Conservation (phyloP, 2,329 filamentous ascomycete genomes). For the Penicillium sp. region DNA sequence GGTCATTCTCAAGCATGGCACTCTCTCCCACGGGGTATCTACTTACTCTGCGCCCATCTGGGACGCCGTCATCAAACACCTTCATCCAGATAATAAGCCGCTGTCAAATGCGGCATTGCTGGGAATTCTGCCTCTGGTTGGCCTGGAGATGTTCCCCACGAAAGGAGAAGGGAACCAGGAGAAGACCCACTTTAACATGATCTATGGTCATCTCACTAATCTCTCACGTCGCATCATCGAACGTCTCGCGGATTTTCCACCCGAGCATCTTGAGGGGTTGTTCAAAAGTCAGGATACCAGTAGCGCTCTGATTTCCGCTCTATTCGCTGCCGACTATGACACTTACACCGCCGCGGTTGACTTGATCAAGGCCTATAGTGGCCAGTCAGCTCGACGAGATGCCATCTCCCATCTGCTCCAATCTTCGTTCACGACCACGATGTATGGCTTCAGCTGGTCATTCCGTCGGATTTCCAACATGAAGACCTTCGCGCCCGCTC, state of each 20-base stretch:
- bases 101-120: conserved; percentile 73
- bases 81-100: conserved; percentile 65
- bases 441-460: conserved; percentile 57
- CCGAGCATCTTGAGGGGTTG: conserved; percentile 66
- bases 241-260: conserved; percentile 72
- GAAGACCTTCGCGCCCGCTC: conserved; percentile 59
- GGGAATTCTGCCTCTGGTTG: conserved; percentile 68
- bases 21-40: conserved; percentile 65
- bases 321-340: conserved; percentile 76
- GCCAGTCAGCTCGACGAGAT: conserved; percentile 62
- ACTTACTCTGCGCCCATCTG: conserved; percentile 74
- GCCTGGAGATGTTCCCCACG: conserved; percentile 70
- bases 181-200: conserved; percentile 73
- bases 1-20: conserved; percentile 60
- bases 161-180: conserved; percentile 47
- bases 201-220: conserved; percentile 61
- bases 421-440: conserved; percentile 55
- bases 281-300: conserved; percentile 68
- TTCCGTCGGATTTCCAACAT: conserved; percentile 56
- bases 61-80: conserved; percentile 69
- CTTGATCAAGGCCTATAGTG: conserved; percentile 78
- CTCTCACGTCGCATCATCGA: conserved; percentile 73
- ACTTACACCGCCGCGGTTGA: conserved; percentile 79
- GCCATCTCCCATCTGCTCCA: conserved; percentile 62
- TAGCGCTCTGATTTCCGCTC: conserved; percentile 71